A percentile compares a stretch with the other conserved stretches of the same genome.
Evolutionary conservation across 2,329 filamentous ascomycete genomes (phyloP).

Genomic region (Septoria linicola): DNA sequence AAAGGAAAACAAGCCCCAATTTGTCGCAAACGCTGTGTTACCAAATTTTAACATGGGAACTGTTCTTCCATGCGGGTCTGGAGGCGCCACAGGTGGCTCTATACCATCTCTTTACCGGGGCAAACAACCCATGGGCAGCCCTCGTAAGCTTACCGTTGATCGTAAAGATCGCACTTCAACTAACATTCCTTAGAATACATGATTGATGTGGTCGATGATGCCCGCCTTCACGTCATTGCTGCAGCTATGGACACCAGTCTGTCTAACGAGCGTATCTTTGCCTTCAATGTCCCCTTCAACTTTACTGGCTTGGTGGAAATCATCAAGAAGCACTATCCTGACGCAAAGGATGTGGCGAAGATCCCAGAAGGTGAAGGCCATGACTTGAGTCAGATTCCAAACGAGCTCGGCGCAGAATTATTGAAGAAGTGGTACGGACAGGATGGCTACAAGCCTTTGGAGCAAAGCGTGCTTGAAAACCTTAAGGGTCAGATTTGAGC

Average conservation of each 20-base stretch:
- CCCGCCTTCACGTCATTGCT: constrained; percentile 54
- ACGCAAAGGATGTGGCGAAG: constrained; percentile 30
- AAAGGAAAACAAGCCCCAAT: constrained; percentile 44
- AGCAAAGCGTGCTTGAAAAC: constrained; percentile 32
- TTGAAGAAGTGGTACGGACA: constrained; percentile 36
- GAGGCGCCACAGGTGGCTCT: constrained; percentile 21
- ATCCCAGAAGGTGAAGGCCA: constrained; percentile 23
- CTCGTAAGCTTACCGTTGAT: constrained; percentile 21
- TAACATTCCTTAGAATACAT: constrained; percentile 33
- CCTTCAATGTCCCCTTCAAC: constrained; percentile 49
- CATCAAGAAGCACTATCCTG: constrained; percentile 43
- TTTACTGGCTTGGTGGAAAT: constrained; percentile 47
- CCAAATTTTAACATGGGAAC: constrained; percentile 33
- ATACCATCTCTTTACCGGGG: constrained; percentile 26
- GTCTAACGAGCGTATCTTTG: constrained; percentile 54
- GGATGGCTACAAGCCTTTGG: constrained; percentile 28
- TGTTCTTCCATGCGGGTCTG: constrained; percentile 18
- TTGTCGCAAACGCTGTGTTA: constrained; percentile 45
- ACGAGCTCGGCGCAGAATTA: constrained; percentile 31
- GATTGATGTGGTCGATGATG: constrained; percentile 52
- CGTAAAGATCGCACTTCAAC: too few relatives aligned
- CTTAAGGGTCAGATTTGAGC: constrained; percentile 21
- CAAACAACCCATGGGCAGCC: constrained; percentile 10
- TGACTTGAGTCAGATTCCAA: constrained; percentile 33
- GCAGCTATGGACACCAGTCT: constrained; percentile 48